These are phyloP conservation scores for Pezicula rhizophila DNA, from an alignment of 2,329 filamentous ascomycete species.

Conservation along the genomic window DNA sequence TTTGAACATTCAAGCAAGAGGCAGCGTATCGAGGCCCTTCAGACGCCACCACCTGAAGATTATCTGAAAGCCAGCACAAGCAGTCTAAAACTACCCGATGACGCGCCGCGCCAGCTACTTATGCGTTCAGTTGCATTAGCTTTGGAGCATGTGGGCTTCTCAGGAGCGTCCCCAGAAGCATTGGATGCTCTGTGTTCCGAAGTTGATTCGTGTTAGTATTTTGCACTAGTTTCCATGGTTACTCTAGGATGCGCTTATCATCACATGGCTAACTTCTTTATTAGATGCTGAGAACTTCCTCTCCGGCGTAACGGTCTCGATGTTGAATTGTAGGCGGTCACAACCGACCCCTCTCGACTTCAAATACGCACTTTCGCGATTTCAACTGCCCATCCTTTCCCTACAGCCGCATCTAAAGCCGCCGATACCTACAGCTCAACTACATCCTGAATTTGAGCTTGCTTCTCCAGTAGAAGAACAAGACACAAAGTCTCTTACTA, in stretches of 20 bases:
- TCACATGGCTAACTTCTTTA: slow-evolving; percentile 8
- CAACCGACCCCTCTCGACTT: slow-evolving; percentile 52
- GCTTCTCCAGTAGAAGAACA: slow-evolving; percentile 31
- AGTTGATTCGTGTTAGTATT: slow-evolving; percentile 50
- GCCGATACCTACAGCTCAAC: slow-evolving; percentile 35
- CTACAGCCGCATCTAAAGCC: slow-evolving; percentile 52
- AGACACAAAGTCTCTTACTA: slow-evolving; percentile 34
- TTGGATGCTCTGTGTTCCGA: slow-evolving; percentile 51
- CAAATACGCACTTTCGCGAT: slow-evolving; percentile 43
- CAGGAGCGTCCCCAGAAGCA: slow-evolving; percentile 46
- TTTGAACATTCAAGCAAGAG: slow-evolving; percentile 21
- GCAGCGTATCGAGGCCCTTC: slow-evolving; percentile 15
- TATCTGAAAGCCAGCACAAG: slow-evolving; percentile 2
- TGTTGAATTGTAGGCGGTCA: slow-evolving; percentile 35
- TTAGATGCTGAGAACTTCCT: slow-evolving; percentile 25
- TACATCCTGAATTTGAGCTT: slow-evolving; percentile 27
- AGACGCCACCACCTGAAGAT: slow-evolving; percentile 20
- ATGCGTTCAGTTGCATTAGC: slow-evolving; percentile 50
- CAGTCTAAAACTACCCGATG: slow-evolving; percentile 17
- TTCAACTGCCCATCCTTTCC: slow-evolving; percentile 45
- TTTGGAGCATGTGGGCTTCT: slow-evolving; percentile 53
- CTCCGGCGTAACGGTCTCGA: slow-evolving; percentile 22
- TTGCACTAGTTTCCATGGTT: not conserved
- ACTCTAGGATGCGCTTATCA: too few species aligned
- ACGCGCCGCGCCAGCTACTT: slow-evolving; percentile 30